These are phyloP conservation scores for Rhipidocladum racemiflorum DNA, from an alignment of 176 grass and related monocot species.

Conservation along the genomic window DNA sequence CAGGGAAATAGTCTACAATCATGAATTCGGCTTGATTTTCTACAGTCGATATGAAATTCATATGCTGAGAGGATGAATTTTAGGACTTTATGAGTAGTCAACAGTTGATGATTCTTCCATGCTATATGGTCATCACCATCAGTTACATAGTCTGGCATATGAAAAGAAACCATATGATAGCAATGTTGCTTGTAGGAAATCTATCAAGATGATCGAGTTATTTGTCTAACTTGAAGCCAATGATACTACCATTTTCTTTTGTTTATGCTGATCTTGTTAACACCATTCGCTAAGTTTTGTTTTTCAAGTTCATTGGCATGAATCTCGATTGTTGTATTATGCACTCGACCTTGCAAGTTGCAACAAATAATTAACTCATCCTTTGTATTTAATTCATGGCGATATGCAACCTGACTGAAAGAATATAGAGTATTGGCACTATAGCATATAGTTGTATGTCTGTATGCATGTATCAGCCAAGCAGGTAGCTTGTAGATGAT, in stretches of 20 bases:
- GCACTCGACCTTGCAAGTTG: neutral
- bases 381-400: neutral
- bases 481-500: neutral
- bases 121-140: neutral
- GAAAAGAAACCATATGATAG: neutral
- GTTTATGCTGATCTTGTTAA: neutral
- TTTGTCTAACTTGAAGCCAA: neutral
- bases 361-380: neutral
- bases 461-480: slow-evolving; percentile 2
- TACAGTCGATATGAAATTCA: no score
- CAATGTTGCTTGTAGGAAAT: neutral
- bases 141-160: neutral
- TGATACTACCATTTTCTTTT: neutral
- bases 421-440: neutral
- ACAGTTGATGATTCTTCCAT: neutral
- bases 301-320: neutral
- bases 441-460: neutral
- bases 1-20: no score
- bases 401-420: neutral
- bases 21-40: no score
- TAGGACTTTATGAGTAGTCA: neutral
- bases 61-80: no score
- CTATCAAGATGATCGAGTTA: neutral
- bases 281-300: neutral
- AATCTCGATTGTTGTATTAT: neutral